Percentiles rank a stretch among this genome's conserved stretches.
phyloP scores from a whole-genome alignment of 805 yeast genomes.

The Danielia reshetovae region DNA sequence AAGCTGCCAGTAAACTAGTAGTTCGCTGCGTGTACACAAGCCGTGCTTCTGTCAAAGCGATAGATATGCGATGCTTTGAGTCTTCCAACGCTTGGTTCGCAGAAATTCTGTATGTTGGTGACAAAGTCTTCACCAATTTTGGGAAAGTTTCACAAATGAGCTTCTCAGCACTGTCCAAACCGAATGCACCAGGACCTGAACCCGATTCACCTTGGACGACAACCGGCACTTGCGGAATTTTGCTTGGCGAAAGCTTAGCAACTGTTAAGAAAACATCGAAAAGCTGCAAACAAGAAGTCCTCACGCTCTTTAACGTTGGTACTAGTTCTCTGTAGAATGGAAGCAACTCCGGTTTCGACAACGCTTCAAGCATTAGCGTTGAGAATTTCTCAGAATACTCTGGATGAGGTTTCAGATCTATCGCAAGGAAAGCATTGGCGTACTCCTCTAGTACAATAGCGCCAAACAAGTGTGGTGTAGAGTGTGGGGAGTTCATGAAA shows the following conservation, averaged over 20 bases:
- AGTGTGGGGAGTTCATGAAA: slow-evolving; percentile 57
- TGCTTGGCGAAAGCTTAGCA: slow-evolving; percentile 67
- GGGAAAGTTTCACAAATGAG: slow-evolving; percentile 60
- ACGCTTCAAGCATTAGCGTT: slow-evolving; percentile 27
- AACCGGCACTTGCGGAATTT: slow-evolving; percentile 79
- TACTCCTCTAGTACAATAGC: slow-evolving; percentile 72
- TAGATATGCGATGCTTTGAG: slow-evolving; percentile 61
- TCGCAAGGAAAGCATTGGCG: slow-evolving; percentile 31
- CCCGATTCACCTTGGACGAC: slow-evolving; percentile 92
- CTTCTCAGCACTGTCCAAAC: slow-evolving; percentile 70
- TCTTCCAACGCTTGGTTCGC: slow-evolving; percentile 74
- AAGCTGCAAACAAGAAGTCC: slow-evolving; percentile 84
- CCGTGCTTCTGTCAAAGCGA: slow-evolving; percentile 68
- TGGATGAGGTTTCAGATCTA: slow-evolving; percentile 14
- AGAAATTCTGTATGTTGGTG: slow-evolving; percentile 66
- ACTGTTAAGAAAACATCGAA: slow-evolving; percentile 72
- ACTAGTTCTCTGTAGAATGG: slow-evolving; percentile 78
- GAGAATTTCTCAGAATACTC: slow-evolving; percentile 20
- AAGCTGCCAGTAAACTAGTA: slow-evolving; percentile 62
- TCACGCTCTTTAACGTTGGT: slow-evolving; percentile 76
- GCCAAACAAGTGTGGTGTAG: slow-evolving; percentile 75
- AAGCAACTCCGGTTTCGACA: slow-evolving; percentile 40
- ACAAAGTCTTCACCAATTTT: slow-evolving; percentile 58
- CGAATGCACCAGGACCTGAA: slow-evolving; percentile 92
- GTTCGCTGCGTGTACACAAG: slow-evolving; percentile 47